Percentiles rank a stretch among this genome's conserved stretches.
Evolutionary conservation across 2,329 filamentous ascomycete genomes (phyloP).

Genomic region (Aspergillus ochraceoroseus): DNA sequence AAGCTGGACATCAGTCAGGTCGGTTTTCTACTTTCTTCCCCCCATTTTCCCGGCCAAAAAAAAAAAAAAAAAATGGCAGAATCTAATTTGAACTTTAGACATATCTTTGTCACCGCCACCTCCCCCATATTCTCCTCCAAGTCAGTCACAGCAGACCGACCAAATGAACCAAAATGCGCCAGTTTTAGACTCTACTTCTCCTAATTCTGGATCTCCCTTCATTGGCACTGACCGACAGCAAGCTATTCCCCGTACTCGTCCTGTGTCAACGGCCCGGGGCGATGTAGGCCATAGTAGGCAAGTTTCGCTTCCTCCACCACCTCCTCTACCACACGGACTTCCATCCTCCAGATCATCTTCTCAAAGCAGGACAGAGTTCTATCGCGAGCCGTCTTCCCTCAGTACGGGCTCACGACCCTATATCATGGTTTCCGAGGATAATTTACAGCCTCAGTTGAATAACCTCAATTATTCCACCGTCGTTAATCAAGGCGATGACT

Average conservation of each 20-base stretch:
- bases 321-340: conserved; percentile 31
- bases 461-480: conserved; percentile 10
- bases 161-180: conserved; percentile 14
- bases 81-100: conserved; percentile 22
- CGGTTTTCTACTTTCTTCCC: conserved; percentile 15
- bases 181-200: conserved; percentile 19
- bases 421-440: conserved; percentile 23
- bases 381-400: conserved; percentile 21
- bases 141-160: conserved; percentile 23
- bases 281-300: conserved; percentile 29
- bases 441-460: conserved; percentile 17
- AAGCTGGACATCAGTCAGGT: conserved; percentile 32
- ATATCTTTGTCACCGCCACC: conserved; percentile 34
- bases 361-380: conserved; percentile 27
- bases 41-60: no score
- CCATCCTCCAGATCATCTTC: conserved; percentile 34
- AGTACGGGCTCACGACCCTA: conserved; percentile 21
- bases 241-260: conserved; percentile 29
- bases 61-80: no score
- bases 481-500: conserved; percentile 25
- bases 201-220: conserved; percentile 19
- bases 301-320: conserved; percentile 35
- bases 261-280: conserved; percentile 30
- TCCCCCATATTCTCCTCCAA: conserved; percentile 39
- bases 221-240: conserved; percentile 24